Conservation (phyloP, 306 rosid species). For the Casuarina cunninghamiana region DNA sequence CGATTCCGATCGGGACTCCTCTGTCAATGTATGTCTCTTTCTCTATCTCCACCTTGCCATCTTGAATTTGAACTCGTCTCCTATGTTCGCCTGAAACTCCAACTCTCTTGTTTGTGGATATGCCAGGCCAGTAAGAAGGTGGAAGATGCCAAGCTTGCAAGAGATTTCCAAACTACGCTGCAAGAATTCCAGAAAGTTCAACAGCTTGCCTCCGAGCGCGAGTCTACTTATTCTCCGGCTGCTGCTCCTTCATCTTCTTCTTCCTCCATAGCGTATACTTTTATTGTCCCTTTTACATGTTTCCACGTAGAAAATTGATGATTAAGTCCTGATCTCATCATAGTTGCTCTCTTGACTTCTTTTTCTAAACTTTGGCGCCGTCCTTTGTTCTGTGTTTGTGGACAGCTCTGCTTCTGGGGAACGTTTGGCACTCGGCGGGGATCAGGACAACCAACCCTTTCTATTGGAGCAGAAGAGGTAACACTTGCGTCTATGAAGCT, state of each 20-base stretch:
- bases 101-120: background rate
- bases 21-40: conserved; percentile 37
- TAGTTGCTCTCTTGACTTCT: background rate
- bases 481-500: conserved; percentile 15
- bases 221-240: conserved; percentile 57
- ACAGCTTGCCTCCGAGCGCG: conserved; percentile 78
- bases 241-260: conserved; percentile 30
- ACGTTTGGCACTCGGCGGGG: conserved; percentile 31
- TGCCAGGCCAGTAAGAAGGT: conserved; percentile 55
- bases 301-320: background rate
- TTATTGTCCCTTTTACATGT: background rate
- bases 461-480: conserved; percentile 60
- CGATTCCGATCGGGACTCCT: conserved; percentile 44
- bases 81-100: background rate
- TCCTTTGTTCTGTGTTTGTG: conserved; percentile 15
- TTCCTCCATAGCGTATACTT: conserved; percentile 39
- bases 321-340: background rate
- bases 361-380: conserved; percentile 7
- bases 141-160: conserved; percentile 79
- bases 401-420: conserved; percentile 54
- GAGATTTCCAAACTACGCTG: conserved; percentile 71
- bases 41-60: background rate
- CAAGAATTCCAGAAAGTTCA: conserved; percentile 79
- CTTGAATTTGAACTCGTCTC: background rate
- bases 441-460: conserved; percentile 60